Evolutionary conservation across 2,329 filamentous ascomycete genomes (phyloP).

Genomic region (Clathrospora elynae): DNA sequence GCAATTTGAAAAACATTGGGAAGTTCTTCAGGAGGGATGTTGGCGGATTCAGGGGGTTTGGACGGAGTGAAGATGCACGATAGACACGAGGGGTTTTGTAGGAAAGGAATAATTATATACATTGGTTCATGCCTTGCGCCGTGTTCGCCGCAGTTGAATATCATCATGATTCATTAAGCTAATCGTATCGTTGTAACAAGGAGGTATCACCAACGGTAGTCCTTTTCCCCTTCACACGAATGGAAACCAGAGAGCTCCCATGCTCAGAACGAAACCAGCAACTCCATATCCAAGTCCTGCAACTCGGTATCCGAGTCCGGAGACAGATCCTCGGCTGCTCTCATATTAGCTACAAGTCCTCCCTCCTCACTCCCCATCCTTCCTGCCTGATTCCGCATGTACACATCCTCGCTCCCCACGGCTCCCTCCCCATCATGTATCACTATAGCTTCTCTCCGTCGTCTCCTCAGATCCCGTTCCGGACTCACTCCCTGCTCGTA

Average conservation of each 20-base stretch:
- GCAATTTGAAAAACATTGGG: constrained; percentile 92
- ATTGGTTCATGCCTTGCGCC: no score
- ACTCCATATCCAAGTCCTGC: background rate
- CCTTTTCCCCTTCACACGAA: background rate
- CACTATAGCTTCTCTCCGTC: constrained; percentile 87
- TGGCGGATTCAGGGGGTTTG: constrained; percentile 55
- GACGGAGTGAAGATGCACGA: constrained; percentile 39
- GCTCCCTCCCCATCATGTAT: constrained; percentile 83
- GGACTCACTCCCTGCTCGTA: constrained; percentile 51
- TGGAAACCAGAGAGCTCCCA: background rate
- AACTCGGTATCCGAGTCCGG: background rate
- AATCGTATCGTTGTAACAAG: background rate
- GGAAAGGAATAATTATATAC: background rate
- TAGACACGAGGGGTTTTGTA: constrained; percentile 12
- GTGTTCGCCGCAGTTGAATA: no score
- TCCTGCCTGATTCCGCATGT: constrained; percentile 57
- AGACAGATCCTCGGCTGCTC: no score
- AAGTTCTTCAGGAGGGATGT: constrained; percentile 95
- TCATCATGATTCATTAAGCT: no score
- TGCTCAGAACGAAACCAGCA: background rate
- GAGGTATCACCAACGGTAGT: constrained; percentile 10
- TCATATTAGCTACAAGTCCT: no score
- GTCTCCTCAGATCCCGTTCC: constrained; percentile 74
- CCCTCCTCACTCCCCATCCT: constrained; percentile 13
- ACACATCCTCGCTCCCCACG: constrained; percentile 76